Percentiles rank a stretch among this genome's conserved stretches.
These are phyloP conservation scores for Scheffersomyces stipitis DNA, from an alignment of 805 yeast species.

Conservation along the genomic window DNA sequence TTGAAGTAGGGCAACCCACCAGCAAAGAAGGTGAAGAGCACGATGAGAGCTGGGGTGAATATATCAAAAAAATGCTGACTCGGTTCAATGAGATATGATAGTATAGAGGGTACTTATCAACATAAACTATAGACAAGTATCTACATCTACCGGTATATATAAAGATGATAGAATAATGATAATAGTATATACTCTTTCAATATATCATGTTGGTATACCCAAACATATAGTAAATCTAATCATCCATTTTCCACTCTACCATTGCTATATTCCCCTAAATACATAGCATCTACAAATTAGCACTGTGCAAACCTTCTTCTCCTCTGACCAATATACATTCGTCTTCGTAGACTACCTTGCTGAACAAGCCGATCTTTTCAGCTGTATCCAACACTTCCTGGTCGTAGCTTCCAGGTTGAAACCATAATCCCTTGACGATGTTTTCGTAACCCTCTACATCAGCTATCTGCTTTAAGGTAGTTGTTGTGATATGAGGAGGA, in stretches of 20 bases:
- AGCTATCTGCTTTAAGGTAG: conserved; percentile 35
- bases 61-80: conserved; percentile 24
- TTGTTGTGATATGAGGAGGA: conserved; percentile 60
- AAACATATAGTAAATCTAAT: no score
- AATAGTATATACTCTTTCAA: no score
- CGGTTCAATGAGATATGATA: no score
- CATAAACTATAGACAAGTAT: not conserved
- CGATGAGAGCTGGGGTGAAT: conserved; percentile 42
- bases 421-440: conserved; percentile 64
- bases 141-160: no score
- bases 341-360: conserved; percentile 44
- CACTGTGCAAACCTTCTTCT: conserved; percentile 44
- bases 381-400: conserved; percentile 46
- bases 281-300: conserved; percentile 34
- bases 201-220: no score
- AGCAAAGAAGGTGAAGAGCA: conserved; percentile 10
- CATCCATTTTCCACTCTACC: no score
- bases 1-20: conserved; percentile 19
- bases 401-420: conserved; percentile 80
- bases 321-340: conserved; percentile 76
- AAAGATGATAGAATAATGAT: no score
- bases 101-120: no score
- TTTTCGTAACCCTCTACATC: conserved; percentile 39
- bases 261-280: no score
- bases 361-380: conserved; percentile 30